These are phyloP conservation scores for Phytophthora fragariae DNA, from an alignment of 352 stramenopile species.

Conservation along the genomic window DNA sequence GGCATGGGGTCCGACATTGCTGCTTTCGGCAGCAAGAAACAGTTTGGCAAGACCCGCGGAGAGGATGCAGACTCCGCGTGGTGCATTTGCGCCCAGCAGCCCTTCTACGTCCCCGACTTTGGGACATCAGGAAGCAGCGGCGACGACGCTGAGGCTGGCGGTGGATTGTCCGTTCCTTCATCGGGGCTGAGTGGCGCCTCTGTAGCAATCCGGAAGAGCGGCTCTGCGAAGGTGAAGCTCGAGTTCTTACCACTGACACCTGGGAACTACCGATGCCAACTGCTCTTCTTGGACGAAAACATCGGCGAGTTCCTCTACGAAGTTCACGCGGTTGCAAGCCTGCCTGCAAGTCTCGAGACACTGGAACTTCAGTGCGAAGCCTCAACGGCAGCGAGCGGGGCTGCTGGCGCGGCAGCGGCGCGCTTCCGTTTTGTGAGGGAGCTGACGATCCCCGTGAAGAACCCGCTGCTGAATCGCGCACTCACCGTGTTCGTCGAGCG, in stretches of 20 bases:
- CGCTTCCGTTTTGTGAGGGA: constrained; percentile 73
- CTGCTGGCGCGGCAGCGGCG: constrained; percentile 3
- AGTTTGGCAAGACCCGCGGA: constrained; percentile 31
- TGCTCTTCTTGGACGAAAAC: constrained; percentile 93
- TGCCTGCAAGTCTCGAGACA: constrained; percentile 80
- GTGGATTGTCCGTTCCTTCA: constrained; percentile 10
- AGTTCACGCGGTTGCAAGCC: constrained; percentile 79
- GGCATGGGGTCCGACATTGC: constrained; percentile 11
- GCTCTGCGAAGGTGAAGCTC: constrained; percentile 75
- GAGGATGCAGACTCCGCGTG: constrained; percentile 61
- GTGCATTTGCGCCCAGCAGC: constrained; percentile 72
- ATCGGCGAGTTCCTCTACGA: constrained; percentile 96
- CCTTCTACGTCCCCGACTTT: constrained; percentile 82
- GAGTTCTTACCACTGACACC: constrained; percentile 91
- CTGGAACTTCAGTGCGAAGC: constrained; percentile 86
- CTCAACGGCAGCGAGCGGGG: constrained; percentile 9
- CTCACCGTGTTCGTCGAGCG: constrained; percentile 73
- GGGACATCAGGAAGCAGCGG: constrained; percentile 41
- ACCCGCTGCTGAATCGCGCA: constrained; percentile 78
- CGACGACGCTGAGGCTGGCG: constrained; percentile 16
- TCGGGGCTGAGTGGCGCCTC: constrained; percentile 30
- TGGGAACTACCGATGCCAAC: constrained; percentile 90
- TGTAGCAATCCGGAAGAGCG: constrained; percentile 58
- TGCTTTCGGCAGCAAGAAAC: constrained; percentile 9
- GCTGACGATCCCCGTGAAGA: constrained; percentile 85